Base-by-base conservation (phyloP, 2,329 filamentous ascomycete species). In the Cytospora mali region DNA sequence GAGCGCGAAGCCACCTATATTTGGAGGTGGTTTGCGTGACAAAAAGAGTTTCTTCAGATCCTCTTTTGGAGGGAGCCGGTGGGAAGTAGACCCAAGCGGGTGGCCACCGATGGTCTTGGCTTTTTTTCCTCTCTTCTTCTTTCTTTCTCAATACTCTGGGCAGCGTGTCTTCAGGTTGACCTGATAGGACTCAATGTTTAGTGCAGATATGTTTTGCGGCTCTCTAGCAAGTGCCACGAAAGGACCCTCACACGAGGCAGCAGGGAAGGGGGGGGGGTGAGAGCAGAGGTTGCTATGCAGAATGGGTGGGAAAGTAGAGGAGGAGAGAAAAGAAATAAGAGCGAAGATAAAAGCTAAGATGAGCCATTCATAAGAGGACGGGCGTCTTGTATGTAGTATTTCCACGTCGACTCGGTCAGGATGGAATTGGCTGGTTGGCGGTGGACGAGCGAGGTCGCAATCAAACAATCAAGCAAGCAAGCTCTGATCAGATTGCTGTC, bases 401-500 rank as follows among this genome's bases (percentile, higher is more conserved):
- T 35, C 50, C 14, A 53, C 50, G 28, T 14, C 28, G 50, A 35
- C 58, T 29, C 46, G 51, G 33, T 54, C 50, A 60, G 35, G 35
- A 48, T 60, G 33, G 57, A 18, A 21, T 13, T 46, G 4, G 39
- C n/a, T n/a, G 28, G 35, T 60, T 48, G 58, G 50, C 58, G 58
- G 58, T 60, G 50, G 58, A 48, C 35, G 50, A 48, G 39, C 58
- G 27, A 60, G 50, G 50, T 54, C 58, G 58, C 49, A 46, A 23
- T n/a, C n/a, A n/a, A n/a, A n/a, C n/a, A n/a, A n/a, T n/a, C n/a
- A 39, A 11, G 13, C 29, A 31, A 31, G 29, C 35, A 39, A 39
- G 35, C 42, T 46, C 21, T 46, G 42, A 21, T 13, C 42, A 46
- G 42, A n/a, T 23, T 48, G 42, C 33, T 51, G 48, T 51, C 58